These are phyloP conservation scores for Colletotrichum simmondsii DNA, from an alignment of 2,329 filamentous ascomycete genomes.

Conservation along the genomic window DNA sequence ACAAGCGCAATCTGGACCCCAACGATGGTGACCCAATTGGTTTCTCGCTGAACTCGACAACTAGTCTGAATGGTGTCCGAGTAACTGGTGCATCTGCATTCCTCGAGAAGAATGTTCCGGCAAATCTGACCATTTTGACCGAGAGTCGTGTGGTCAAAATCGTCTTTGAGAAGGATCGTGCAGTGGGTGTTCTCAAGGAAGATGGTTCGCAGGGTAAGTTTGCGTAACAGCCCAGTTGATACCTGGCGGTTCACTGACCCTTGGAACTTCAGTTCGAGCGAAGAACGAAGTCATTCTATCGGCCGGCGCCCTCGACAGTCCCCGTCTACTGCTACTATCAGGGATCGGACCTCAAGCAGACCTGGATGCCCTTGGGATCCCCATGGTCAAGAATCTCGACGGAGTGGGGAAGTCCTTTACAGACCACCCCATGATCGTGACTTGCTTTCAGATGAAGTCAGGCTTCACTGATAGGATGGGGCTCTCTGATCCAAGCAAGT, in stretches of 20 bases:
- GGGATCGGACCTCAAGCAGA: neutral
- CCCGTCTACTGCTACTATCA: slow-evolving; percentile 49
- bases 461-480: slow-evolving; percentile 20
- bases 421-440: slow-evolving; percentile 36
- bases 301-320: slow-evolving; percentile 74
- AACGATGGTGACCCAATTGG: slow-evolving; percentile 23
- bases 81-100: slow-evolving; percentile 26
- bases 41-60: slow-evolving; percentile 8
- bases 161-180: slow-evolving; percentile 75
- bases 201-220: slow-evolving; percentile 12
- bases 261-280: slow-evolving; percentile 41
- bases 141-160: slow-evolving; percentile 88
- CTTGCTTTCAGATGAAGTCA: slow-evolving; percentile 27
- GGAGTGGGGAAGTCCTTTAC: neutral
- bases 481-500: slow-evolving; percentile 10
- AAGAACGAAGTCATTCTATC: slow-evolving; percentile 76
- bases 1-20: slow-evolving; percentile 15
- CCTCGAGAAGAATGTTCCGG: neutral
- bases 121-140: slow-evolving; percentile 87
- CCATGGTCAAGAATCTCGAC: slow-evolving; percentile 2
- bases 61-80: slow-evolving; percentile 3
- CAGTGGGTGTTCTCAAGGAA: slow-evolving; percentile 62
- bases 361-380: neutral
- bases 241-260: neutral
- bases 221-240: fast-evolving